phyloP scores from a whole-genome alignment of 495 filamentous ascomycete species.

The Annulohypoxylon maeteangense region DNA sequence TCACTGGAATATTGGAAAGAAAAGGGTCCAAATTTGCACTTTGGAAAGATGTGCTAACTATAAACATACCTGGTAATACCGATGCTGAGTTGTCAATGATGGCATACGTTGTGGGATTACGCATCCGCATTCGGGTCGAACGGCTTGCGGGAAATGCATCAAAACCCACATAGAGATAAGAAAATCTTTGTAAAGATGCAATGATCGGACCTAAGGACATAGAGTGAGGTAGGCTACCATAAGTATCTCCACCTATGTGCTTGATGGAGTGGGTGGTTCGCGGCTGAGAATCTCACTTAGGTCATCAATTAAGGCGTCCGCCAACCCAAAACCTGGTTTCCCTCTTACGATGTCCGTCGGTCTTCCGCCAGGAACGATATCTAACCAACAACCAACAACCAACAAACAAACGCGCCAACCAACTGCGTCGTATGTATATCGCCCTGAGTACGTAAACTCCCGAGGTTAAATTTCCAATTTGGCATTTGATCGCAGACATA shows the following conservation, averaged over 20 bases:
- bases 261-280: slow-evolving; percentile 5
- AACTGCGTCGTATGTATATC: not conserved
- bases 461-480: not conserved
- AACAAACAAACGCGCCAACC: slow-evolving; percentile 6
- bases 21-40: slow-evolving; percentile 28
- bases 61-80: slow-evolving; percentile 31
- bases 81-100: slow-evolving; percentile 40
- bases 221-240: slow-evolving; percentile 24
- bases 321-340: slow-evolving; percentile 19
- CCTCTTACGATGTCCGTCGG: slow-evolving; percentile 7
- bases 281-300: slow-evolving; percentile 33
- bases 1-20: not conserved
- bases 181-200: slow-evolving; percentile 10
- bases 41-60: slow-evolving; percentile 7
- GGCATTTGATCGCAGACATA: slow-evolving; percentile 14
- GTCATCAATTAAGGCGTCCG: slow-evolving; percentile 7
- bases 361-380: not conserved
- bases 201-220: slow-evolving; percentile 5
- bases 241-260: slow-evolving; percentile 32
- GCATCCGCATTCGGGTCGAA: slow-evolving; percentile 26
- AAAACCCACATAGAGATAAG: not conserved
- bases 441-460: slow-evolving; percentile 17
- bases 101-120: slow-evolving; percentile 30
- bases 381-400: not conserved
- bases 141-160: slow-evolving; percentile 14